Percentiles rank a stretch among this genome's conserved stretches.
Evolutionary conservation across 108 stramenopile genomes (phyloP).

Genomic region (Fragilaria radians): DNA sequence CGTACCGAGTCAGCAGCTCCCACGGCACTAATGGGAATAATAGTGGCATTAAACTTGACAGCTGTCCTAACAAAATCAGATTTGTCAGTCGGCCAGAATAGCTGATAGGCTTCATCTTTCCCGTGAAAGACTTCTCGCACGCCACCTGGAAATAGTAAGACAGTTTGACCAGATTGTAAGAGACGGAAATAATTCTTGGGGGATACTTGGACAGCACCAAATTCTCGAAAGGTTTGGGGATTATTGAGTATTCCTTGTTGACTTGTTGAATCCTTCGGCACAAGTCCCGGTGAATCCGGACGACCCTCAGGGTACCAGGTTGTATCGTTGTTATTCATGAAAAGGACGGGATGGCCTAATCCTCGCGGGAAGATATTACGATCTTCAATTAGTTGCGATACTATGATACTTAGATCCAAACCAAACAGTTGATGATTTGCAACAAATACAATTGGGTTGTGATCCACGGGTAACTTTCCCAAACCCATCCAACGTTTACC

Average conservation of each 20-base stretch:
- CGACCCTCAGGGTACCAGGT: constrained; percentile 15
- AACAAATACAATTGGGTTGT: constrained; percentile 76
- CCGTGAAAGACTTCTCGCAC: constrained; percentile 82
- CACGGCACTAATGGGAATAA: constrained; percentile 84
- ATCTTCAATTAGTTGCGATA: constrained; percentile 60
- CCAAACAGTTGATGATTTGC: constrained; percentile 86
- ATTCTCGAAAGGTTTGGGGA: constrained; percentile 43
- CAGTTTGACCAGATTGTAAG: constrained; percentile 73
- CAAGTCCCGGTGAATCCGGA: constrained; percentile 4
- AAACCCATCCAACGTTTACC: constrained; percentile 60
- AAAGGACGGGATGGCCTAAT: constrained; percentile 75
- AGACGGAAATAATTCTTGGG: constrained; percentile 87
- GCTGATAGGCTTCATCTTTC: constrained; percentile 72
- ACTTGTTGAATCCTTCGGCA: not conserved
- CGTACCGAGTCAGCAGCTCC: constrained; percentile 81
- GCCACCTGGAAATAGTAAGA: constrained; percentile 90
- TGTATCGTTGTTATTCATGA: constrained; percentile 22
- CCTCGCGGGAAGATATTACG: constrained; percentile 56
- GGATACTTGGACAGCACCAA: constrained; percentile 90
- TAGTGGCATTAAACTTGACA: constrained; percentile 85
- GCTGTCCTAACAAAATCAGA: constrained; percentile 91
- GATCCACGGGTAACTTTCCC: constrained; percentile 38
- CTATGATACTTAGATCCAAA: constrained; percentile 62
- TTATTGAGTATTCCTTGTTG: not conserved
- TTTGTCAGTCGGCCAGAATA: constrained; percentile 93